Percentiles rank a stretch among this genome's conserved stretches.
These are phyloP conservation scores for Cyclotella choctawhatcheeana DNA, from an alignment of 108 stramenopile genomes.

Conservation along the genomic window DNA sequence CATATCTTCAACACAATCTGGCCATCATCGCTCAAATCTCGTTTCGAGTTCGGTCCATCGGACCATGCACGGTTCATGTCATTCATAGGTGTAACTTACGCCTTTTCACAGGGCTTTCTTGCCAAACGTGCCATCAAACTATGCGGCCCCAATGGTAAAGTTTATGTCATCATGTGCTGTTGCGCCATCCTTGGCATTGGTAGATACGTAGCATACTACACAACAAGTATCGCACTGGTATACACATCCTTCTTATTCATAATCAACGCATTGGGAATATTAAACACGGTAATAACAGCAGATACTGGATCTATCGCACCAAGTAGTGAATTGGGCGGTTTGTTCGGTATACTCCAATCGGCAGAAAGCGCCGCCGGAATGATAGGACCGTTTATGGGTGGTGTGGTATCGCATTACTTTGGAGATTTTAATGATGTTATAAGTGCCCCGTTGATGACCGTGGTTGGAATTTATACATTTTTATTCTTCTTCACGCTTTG, in stretches of 20 bases:
- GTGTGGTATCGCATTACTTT: constrained; percentile 51
- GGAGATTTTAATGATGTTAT: constrained; percentile 36
- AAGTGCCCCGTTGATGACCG: constrained; percentile 67
- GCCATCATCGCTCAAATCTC: constrained; percentile 70
- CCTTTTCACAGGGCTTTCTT: constrained; percentile 80
- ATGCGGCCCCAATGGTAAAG: constrained; percentile 54
- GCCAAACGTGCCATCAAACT: constrained; percentile 64
- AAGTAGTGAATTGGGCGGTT: constrained; percentile 69
- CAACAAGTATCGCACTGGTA: constrained; percentile 50
- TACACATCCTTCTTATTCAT: constrained; percentile 68
- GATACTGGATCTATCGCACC: constrained; percentile 73
- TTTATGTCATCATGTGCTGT: constrained; percentile 60
- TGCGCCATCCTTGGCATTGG: constrained; percentile 59
- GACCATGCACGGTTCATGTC: constrained; percentile 84
- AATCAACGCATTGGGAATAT: constrained; percentile 75
- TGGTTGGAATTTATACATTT: constrained; percentile 57
- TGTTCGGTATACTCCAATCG: constrained; percentile 78
- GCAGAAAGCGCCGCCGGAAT: constrained; percentile 82
- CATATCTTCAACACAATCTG: constrained; percentile 88
- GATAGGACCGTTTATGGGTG: constrained; percentile 74
- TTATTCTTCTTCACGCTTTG: constrained; percentile 56
- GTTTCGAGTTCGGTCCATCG: constrained; percentile 79
- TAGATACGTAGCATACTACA: constrained; percentile 70
- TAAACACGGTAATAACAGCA: constrained; percentile 81
- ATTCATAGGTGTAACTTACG: constrained; percentile 82